Conservation (phyloP, 805 yeast genomes). For the Pichia manshurica region DNA sequence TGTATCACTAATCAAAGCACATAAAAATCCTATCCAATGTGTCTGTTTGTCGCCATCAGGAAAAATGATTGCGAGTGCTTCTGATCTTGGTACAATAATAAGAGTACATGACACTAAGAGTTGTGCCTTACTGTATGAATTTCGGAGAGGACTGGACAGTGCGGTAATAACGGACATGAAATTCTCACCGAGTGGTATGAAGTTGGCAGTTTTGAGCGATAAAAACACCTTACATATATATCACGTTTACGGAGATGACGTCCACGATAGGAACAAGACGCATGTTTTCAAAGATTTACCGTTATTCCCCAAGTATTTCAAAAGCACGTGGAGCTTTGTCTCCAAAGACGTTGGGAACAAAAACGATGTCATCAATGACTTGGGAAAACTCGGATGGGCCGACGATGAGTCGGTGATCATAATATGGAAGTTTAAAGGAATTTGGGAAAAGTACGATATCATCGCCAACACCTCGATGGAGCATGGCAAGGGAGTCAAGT, state of each 20-base stretch:
- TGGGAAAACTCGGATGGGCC: slow-evolving; percentile 66
- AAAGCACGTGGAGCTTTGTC: slow-evolving; percentile 84
- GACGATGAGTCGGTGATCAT: slow-evolving; percentile 68
- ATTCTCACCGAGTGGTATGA: slow-evolving; percentile 70
- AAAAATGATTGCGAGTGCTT: slow-evolving; percentile 69
- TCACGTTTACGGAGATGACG: slow-evolving; percentile 13
- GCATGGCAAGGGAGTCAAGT: slow-evolving; percentile 25
- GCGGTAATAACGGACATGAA: slow-evolving; percentile 79
- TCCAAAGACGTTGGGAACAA: slow-evolving; percentile 49
- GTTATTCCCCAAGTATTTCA: slow-evolving; percentile 57
- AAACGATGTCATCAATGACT: slow-evolving; percentile 27
- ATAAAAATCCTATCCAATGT: slow-evolving; percentile 58
- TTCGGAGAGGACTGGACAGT: slow-evolving; percentile 83
- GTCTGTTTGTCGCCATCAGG: slow-evolving; percentile 61
- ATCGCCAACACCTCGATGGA: slow-evolving; percentile 39
- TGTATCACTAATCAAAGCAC: slow-evolving; percentile 72
- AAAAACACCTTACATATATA: slow-evolving; percentile 86
- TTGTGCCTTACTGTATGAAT: slow-evolving; percentile 71
- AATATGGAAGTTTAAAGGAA: slow-evolving; percentile 65
- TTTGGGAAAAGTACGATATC: slow-evolving; percentile 84
- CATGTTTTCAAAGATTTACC: slow-evolving; percentile 65
- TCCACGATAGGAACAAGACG: slow-evolving; percentile 32
- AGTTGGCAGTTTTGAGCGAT: slow-evolving; percentile 81
- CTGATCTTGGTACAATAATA: slow-evolving; percentile 76
- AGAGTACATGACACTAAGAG: slow-evolving; percentile 64